Base-by-base conservation (phyloP, 768 basidiomycete genomes). In the Dioszegia crocea region DNA sequence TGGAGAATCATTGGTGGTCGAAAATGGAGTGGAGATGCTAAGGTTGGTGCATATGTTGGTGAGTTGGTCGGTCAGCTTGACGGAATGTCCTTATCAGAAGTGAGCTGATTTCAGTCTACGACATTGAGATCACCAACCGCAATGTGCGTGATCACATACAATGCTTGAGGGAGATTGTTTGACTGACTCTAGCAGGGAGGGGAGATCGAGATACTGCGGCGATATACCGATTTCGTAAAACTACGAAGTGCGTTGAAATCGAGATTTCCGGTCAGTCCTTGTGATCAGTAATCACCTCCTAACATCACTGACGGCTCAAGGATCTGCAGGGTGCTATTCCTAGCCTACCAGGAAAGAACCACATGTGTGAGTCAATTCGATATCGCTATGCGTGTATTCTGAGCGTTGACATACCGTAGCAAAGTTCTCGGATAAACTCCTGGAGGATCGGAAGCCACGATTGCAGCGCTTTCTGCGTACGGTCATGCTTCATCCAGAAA, bases 11-110 rank as follows among this genome's bases (percentile, higher is more conserved):
- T 76, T 10, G 74, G 74, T 27, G 74, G 74, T 11, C 56, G 55
- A 10, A 66, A 56, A 31, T 70, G 68, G 66, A 68, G 52, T 9
- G 74, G 70, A 52, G 51, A 50, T 4, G 69, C 61, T 14, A 71
- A 63, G 41, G 40, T 75, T 2, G 74, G 74, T 8, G 71, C 74
- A 16, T 75, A 71, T 62, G 71, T 75, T n/a, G 73, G 73, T 74
- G 61, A 56, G 73, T 59, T 39, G 4, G n/a, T n/a, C n/a, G n/a
- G n/a, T n/a, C n/a, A n/a, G n/a, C n/a, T n/a, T n/a, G n/a, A n/a
- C n/a, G n/a, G n/a, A n/a, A n/a, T n/a, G n/a, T n/a, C n/a, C n/a
- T n/a, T n/a, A n/a, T n/a, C n/a, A n/a, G n/a, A n/a, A n/a, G n/a
- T n/a, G n/a, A n/a, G n/a, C n/a, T n/a, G 21, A 9, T 12, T n/a